phyloP scores from a whole-genome alignment of 352 stramenopile genomes.

The Phytophthora litchii region DNA sequence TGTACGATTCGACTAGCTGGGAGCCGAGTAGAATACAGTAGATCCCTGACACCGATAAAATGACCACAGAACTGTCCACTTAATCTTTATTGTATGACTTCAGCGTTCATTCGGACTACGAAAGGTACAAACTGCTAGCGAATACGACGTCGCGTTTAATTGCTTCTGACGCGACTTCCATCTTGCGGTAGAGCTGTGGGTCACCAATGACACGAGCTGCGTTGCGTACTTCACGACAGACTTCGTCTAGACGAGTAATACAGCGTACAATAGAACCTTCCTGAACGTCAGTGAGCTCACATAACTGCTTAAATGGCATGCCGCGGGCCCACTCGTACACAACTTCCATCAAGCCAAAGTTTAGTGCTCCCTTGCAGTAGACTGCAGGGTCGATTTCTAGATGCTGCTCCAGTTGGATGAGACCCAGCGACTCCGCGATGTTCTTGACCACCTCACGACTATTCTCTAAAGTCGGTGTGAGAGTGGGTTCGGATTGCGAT shows the following conservation, averaged over 20 bases:
- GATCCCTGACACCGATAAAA: not conserved
- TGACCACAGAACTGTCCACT: not conserved
- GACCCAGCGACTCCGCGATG: slow-evolving; percentile 79
- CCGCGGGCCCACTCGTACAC: slow-evolving; percentile 99
- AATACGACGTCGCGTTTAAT: slow-evolving; percentile 99
- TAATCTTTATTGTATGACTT: not conserved
- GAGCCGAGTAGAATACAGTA: slow-evolving; percentile 13
- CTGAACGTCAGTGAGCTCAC: slow-evolving; percentile 95
- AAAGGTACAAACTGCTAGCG: slow-evolving; percentile 95
- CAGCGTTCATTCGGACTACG: slow-evolving; percentile 31
- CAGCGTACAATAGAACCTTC: slow-evolving; percentile 98
- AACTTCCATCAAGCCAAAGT: slow-evolving; percentile 95
- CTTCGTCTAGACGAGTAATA: slow-evolving; percentile 98
- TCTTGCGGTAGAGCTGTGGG: slow-evolving; percentile 96
- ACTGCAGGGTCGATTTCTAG: slow-evolving; percentile 91
- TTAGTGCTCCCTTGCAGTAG: slow-evolving; percentile 92
- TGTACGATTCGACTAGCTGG: slow-evolving; percentile 42
- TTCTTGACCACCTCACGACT: slow-evolving; percentile 89
- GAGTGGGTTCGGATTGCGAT: slow-evolving; percentile 72
- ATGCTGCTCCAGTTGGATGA: slow-evolving; percentile 86
- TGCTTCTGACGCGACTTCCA: slow-evolving; percentile 95
- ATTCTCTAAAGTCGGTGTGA: slow-evolving; percentile 72
- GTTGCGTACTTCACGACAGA: slow-evolving; percentile 97
- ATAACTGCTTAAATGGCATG: slow-evolving; percentile 97
- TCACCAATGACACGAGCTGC: slow-evolving; percentile 95